Evolutionary conservation across 1,284 basidiomycete genomes (phyloP).

Genomic region (Limonomyces culmigenus): DNA sequence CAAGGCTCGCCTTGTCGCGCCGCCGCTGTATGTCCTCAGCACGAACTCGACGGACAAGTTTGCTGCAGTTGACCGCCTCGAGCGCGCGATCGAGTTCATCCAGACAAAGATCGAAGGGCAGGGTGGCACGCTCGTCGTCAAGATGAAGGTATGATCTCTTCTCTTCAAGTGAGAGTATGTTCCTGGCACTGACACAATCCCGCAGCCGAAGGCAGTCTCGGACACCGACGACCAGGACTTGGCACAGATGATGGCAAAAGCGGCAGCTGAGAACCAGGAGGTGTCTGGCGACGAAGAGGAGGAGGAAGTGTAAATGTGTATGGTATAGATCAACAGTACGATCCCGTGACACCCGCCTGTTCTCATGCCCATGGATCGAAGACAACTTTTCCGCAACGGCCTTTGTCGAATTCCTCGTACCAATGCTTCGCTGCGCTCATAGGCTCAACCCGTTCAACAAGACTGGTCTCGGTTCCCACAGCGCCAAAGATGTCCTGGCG

Average conservation of each 20-base stretch:
- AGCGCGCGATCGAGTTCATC: conserved; percentile 87
- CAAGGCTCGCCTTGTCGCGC: conserved; percentile 93
- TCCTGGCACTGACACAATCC: conserved; percentile 1
- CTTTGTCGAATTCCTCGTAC: conserved; percentile 54
- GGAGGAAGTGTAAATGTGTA: no score
- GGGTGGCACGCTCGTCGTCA: conserved; percentile 79
- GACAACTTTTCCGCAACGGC: conserved; percentile 52
- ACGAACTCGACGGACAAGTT: conserved; percentile 97
- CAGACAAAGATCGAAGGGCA: conserved; percentile 70
- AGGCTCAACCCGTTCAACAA: conserved; percentile 47
- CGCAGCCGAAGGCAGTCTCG: conserved; percentile 87
- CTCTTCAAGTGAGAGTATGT: background rate
- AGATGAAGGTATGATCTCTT: conserved; percentile 72
- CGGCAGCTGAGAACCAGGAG: conserved; percentile 81
- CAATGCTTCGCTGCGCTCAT: conserved; percentile 35
- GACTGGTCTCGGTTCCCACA: conserved; percentile 31
- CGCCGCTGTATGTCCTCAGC: conserved; percentile 89
- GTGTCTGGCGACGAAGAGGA: conserved; percentile 90
- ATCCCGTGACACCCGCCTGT: conserved; percentile 1
- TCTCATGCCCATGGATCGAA: conserved; percentile 51
- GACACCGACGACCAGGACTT: conserved; percentile 94
- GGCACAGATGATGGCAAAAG: conserved; percentile 88
- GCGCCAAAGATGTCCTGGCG: conserved; percentile 53
- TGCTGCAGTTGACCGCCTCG: conserved; percentile 84
- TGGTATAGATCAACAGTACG: no score